Evolutionary conservation across 306 rosid species (phyloP), one percentile per base, ranked within the genome.

Genomic region (Vigna radiata): DNA sequence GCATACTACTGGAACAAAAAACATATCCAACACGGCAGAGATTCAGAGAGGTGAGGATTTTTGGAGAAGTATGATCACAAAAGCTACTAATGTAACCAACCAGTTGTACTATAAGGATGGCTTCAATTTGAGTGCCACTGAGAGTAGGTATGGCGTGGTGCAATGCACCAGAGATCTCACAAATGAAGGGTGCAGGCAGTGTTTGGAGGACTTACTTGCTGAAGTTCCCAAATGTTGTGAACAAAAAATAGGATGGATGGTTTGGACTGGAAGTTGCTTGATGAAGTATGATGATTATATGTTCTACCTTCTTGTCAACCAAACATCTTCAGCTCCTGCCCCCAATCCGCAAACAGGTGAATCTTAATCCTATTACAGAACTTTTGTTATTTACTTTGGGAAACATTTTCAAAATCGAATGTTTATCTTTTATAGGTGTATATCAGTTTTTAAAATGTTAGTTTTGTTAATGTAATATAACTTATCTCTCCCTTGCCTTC

Each of bases 161-260:
- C 66, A 60, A 0, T 60, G 66, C 19, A 60, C 12, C 3, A 14
- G 66, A 60, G 66, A 29, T 60, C 66, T 60, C 66, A 29, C 66
- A 60, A 60, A 15, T 60, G 43, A 29, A 29, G 23, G 37, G 4
- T 79, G 83, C 10, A 46, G 68, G 14, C 43, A 60, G 66, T 52
- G 58, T 52, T 52, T 53, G 27, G 59, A 53, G 59, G 13, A 8
- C 5, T 18, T 53, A 17, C 8, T 76, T 4, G 8, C 56, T 7
- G 2, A 52, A 19, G 17, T 65, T 39, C 74, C 67, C 2, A 0
- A 16, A 0, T 66, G 80, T 4, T 65, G 80, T 37, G 17, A 49
- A 2, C 23, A 58, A 4, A 66, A 23, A 53, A 2, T 39, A 2
- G 15, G 11, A 53, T 76, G 46, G 56, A 7, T 2, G 29, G 2